Base-by-base conservation (phyloP, 2,329 filamentous ascomycete species). In the Fusarium sp. region DNA sequence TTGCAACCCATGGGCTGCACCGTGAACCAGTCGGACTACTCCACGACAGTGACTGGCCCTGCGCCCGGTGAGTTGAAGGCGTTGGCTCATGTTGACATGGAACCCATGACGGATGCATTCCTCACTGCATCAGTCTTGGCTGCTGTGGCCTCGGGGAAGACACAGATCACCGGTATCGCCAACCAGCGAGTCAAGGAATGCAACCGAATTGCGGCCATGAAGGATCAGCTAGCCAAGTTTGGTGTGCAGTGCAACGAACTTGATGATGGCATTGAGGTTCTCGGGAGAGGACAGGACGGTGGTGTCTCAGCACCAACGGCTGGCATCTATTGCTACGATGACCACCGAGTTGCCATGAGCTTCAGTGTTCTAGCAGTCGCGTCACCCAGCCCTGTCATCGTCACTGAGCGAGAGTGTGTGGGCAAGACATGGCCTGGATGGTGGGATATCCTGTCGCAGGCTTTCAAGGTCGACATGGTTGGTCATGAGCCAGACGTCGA, bases 341-440 rank as follows among this genome's bases (percentile, higher is more conserved):
- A 99, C 79, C 96, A 99, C 81, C 93, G 96, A 69, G 95, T 99
- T 14, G 96, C 96, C 27, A 99, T 99, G 95, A 98, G 96, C 83
- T 98, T 99, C 83, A 96, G 95, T 74, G 95, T 99, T 8, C 86
- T 99, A 17, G 91, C 94, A 14, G 85, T 94, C 20, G 89, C 92
- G 33, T 89, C 93, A 0, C 92, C 93, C 2, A 83, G 89, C 9
- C 89, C 94, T 1, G 92, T 94, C 0, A 84, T 97, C 17, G 91
- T 99, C 60, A 88, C 94, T 3, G 96, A 99, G 81, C 93, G 95
- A 69, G 95, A 98, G 78, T 99, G 96, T 80, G 94, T 94, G 4
- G 95, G 93, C 44, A 99, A 99, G 87, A 99, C 96, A 3, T 99
- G 96, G 96, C 96, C 96, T 0, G 96, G 96, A 11, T 99, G 96